Evolutionary conservation across 2,329 filamentous ascomycete species (phyloP), one percentile per base, ranked within the genome.

Genomic region (Thielaviopsis ethacetica): DNA sequence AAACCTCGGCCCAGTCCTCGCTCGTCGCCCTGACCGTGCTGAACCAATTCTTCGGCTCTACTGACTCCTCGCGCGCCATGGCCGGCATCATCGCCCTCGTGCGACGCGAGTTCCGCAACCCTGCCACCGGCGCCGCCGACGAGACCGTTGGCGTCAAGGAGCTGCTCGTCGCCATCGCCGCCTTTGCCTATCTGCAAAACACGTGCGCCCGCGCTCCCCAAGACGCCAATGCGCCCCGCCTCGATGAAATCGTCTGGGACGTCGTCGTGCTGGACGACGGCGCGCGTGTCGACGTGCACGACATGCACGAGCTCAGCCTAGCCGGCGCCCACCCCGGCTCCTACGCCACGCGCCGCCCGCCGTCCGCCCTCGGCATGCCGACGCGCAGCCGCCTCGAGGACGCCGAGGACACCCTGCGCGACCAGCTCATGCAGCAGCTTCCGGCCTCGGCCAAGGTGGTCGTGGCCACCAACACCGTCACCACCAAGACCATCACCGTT

Each of bases 61-160:
- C 83, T n/a, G 83, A 86, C 66, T 84, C 82, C 1, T 85, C 82
- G 1, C 72, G 82, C 49, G 82, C 83, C 12, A 83, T 85, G 61
- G 80, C 82, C 2, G 82, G 81, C 66, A 85, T 86, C 65, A 76
- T 85, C 63, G 79, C 79, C 0, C 70, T 85, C 34, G 77, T 85
- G 53, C 76, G 80, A 30, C 75, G 81, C 60, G 83, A 85, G 67
- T 83, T 85, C 61, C 76, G 78, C 57, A 82, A 83, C 60, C 80
- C 82, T 0, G 76, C 78, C 9, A 83, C 81, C 0, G 81, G 81
- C 5, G 71, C 73, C 2, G 72, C 75, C 53, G 80, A 80, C 9
- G 82, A 85, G 65, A 76, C 72, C 53, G 79, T 85, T 22, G 76
- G 81, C 1, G 76, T 84, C 15, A 68, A 76, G 4, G 82, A 85